These are phyloP conservation scores for Parathielavia appendiculata DNA, from an alignment of 495 filamentous ascomycete genomes.

Conservation along the genomic window DNA sequence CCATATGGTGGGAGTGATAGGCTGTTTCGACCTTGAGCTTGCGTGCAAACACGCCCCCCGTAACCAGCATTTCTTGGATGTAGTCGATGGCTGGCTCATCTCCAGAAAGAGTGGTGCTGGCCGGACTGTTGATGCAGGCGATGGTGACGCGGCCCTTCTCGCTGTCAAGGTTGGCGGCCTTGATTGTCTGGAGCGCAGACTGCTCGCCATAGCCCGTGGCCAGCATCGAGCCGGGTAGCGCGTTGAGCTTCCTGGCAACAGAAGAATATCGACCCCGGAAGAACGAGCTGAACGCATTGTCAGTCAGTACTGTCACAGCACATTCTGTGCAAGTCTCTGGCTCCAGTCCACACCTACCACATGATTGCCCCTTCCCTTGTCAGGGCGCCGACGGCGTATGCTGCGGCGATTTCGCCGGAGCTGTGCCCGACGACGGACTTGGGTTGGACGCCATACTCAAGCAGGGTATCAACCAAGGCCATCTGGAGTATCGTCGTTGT, in stretches of 20 bases:
- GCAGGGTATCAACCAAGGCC: not conserved
- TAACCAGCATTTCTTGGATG: not conserved
- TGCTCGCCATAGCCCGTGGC: not conserved
- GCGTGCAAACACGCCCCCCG: not conserved
- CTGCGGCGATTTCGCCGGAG: slow-evolving; percentile 3
- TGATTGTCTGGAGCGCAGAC: not conserved
- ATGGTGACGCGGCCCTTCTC: not conserved
- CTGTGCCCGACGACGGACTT: not conserved
- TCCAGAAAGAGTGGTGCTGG: not conserved
- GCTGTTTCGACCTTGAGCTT: not conserved
- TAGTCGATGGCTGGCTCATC: not conserved
- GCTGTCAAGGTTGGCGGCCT: not conserved
- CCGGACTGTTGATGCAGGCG: not conserved
- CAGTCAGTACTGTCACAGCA: not conserved
- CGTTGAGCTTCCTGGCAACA: not conserved
- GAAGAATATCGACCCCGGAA: not conserved
- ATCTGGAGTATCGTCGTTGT: not conserved
- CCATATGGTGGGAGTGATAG: slow-evolving; percentile 3
- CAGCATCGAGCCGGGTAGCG: not conserved
- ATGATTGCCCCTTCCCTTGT: not conserved
- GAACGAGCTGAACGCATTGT: not conserved
- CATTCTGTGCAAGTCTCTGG: not conserved
- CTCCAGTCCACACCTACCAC: not conserved
- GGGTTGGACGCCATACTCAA: not conserved
- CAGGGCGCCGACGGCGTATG: not conserved